phyloP scores from a whole-genome alignment of 1,139 yeast genomes.

The Kodamaea arcana region DNA sequence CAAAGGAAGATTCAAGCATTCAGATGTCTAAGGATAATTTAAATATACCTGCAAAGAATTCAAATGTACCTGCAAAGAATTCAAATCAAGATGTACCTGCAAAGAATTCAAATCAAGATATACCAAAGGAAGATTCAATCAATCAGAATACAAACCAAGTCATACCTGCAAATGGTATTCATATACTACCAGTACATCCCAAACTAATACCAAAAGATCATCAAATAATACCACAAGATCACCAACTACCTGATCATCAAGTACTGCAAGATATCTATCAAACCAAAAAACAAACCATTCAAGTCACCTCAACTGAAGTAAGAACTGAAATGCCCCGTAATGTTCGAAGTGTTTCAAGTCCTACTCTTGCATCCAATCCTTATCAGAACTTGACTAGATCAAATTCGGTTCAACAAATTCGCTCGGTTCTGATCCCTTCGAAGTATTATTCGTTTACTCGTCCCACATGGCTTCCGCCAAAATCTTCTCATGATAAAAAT shows the following conservation, averaged over 20 bases:
- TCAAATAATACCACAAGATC: neutral
- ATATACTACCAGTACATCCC: too few species aligned
- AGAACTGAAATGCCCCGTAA: neutral
- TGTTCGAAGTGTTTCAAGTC: slow-evolving; percentile 7
- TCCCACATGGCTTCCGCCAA: slow-evolving; percentile 68
- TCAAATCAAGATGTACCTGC: too few species aligned
- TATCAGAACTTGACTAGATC: slow-evolving; percentile 1
- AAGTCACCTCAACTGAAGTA: neutral
- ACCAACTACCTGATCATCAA: neutral
- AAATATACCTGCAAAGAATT: neutral
- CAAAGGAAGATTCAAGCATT: too few species aligned
- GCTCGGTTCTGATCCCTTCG: slow-evolving; percentile 7
- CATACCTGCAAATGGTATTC: too few species aligned
- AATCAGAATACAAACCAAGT: neutral
- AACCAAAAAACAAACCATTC: too few species aligned
- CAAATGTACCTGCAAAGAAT: too few species aligned
- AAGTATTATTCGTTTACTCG: slow-evolving; percentile 49
- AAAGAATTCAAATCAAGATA: too few species aligned
- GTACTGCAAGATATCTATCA: too few species aligned
- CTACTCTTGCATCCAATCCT: slow-evolving; percentile 3
- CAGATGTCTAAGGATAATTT: neutral
- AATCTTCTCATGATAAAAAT: slow-evolving; percentile 47
- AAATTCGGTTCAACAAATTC: neutral
- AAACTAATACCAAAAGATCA: too few species aligned
- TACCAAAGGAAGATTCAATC: too few species aligned